Evolutionary conservation across 2,329 filamentous ascomycete genomes (phyloP), one percentile per base, ranked within the genome.

Genomic region (Colletotrichum orbiculare): DNA sequence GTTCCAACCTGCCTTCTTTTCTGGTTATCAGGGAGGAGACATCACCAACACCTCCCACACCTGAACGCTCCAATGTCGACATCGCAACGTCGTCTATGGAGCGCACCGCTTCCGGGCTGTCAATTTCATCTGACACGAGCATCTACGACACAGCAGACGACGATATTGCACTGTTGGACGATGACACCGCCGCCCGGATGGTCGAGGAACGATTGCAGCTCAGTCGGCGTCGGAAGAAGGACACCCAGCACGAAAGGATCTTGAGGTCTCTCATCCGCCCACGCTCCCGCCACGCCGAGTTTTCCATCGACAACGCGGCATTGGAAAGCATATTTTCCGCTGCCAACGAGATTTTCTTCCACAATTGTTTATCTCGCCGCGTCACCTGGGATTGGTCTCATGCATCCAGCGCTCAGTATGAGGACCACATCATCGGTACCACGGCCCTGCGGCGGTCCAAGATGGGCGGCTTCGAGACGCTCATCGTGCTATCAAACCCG

Each of bases 371-470:
- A 11, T 78, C 80, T 37, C 81, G 83, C n/a, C 82, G 87, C 34
- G 87, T 90, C 6, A 78, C 79, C 34, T 89, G 87, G 86, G 85
- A 86, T 69, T 90, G 87, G 87, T 86, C 85, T 43, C 80, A 85
- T 64, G 74, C 77, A 3, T 79, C 80, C 2, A 79, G 82, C 54
- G 71, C 77, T 2, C 81, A 83, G 64, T 88, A 87, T 70, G 78
- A 82, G 59, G 79, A 77, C 66, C 81, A 85, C 59, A 83, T 90
- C 48, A 86, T 90, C 54, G 88, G 87, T 43, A 89, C 87, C 2
- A 90, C 88, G 9, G 86, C 87, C 1, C 78, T 90, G 35, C 82
- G 87, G 11, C 77, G 77, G 43, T 80, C 79, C 15, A 76, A 79
- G 12, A 71, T 76, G 2, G 80, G 82, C 33, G 87, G 87, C 10